Conservation (phyloP, 2,329 filamentous ascomycete genomes). For the Cladosporium colombiae region DNA sequence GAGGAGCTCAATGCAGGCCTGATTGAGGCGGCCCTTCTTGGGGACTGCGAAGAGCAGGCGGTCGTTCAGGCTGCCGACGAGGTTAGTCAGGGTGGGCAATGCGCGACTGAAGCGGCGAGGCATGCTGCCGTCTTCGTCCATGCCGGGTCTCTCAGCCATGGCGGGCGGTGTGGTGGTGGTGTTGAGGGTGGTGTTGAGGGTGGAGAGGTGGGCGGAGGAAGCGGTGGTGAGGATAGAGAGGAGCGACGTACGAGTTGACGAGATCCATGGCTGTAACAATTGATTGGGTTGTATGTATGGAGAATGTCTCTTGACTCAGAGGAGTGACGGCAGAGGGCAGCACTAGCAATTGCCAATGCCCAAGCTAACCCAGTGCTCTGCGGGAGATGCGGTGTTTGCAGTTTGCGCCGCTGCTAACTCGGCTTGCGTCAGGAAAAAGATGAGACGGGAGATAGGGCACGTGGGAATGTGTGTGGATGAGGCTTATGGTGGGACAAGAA, state of each 20-base stretch:
- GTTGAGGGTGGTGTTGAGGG: not conserved
- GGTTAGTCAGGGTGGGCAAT: slow-evolving; percentile 42
- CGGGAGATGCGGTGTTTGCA: slow-evolving; percentile 11
- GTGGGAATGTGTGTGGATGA: slow-evolving; percentile 8
- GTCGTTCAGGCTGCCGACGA: slow-evolving; percentile 72
- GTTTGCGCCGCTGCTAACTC: slow-evolving; percentile 18
- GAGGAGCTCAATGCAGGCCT: slow-evolving; percentile 84
- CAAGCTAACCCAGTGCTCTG: slow-evolving; percentile 7
- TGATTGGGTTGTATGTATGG: not conserved
- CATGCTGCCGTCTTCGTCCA: slow-evolving; percentile 13
- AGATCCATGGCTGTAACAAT: slow-evolving; percentile 34
- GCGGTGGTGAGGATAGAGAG: not conserved
- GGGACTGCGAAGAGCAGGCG: slow-evolving; percentile 95
- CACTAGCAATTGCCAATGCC: slow-evolving; percentile 18
- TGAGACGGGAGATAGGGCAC: slow-evolving; percentile 4
- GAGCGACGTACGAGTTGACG: slow-evolving; percentile 35
- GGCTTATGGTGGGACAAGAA: not conserved
- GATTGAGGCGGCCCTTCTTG: slow-evolving; percentile 95
- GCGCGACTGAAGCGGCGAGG: slow-evolving; percentile 30
- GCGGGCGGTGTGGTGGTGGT: slow-evolving; percentile 13
- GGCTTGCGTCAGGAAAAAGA: slow-evolving; percentile 8
- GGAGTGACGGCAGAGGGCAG: slow-evolving; percentile 8
- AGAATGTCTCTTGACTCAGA: slow-evolving; percentile 10
- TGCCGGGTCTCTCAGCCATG: slow-evolving; percentile 17
- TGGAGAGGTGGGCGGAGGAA: too few relatives aligned